Evolutionary conservation across 495 filamentous ascomycete species (phyloP).

Genomic region (Lasiosphaeria miniovina): DNA sequence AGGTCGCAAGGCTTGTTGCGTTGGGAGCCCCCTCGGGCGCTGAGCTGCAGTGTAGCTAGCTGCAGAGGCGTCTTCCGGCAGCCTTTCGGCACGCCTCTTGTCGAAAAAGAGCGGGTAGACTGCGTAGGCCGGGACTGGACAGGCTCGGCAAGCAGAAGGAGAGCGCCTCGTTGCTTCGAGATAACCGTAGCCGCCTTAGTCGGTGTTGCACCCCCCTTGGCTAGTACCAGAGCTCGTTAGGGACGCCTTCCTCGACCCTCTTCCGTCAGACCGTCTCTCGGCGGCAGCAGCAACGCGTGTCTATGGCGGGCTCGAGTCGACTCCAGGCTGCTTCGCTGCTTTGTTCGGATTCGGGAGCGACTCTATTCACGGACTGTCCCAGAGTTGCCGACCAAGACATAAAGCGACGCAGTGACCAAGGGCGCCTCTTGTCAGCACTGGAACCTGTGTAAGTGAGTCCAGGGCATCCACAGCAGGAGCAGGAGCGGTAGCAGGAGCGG

Average conservation of each 20-base stretch:
- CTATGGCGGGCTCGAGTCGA: neutral
- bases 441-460: constrained; percentile 13
- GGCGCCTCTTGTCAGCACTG: neutral
- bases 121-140: constrained; percentile 10
- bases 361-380: constrained; percentile 11
- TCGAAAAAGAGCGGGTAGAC: constrained; percentile 20
- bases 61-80: constrained; percentile 23
- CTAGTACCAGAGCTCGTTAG: neutral
- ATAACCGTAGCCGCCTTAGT: constrained; percentile 20
- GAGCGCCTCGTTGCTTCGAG: constrained; percentile 7
- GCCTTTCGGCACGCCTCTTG: constrained; percentile 23
- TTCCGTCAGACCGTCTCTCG: constrained; percentile 6
- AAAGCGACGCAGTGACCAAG: constrained; percentile 6
- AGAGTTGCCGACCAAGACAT: constrained; percentile 22
- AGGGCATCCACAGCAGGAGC: constrained; percentile 19
- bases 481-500: constrained; percentile 16
- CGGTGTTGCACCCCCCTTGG: constrained; percentile 10
- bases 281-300: neutral
- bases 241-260: constrained; percentile 1
- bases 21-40: constrained; percentile 13
- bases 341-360: constrained; percentile 8
- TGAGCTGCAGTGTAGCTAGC: constrained; percentile 19
- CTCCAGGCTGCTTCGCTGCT: neutral
- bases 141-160: constrained; percentile 4
- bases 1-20: constrained; percentile 14